Evolutionary conservation across 2,329 filamentous ascomycete genomes (phyloP), one percentile per base, ranked within the genome.

Genomic region (Didymellaceae sp.): DNA sequence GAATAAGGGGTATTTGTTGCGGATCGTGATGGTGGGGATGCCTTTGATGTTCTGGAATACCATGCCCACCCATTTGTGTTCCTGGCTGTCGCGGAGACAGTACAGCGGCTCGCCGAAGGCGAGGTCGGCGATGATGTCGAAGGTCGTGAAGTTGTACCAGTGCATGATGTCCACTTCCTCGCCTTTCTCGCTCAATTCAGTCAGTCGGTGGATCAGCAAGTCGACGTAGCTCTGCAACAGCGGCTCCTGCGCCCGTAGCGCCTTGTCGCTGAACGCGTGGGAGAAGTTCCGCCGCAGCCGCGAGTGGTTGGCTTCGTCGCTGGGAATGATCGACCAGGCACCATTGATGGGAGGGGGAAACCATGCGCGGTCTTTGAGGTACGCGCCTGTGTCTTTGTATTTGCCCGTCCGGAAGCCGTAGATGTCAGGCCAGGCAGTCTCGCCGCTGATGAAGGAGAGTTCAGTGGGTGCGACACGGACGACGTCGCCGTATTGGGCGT

Each of bases 351-450:
- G 66, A 8, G 34, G 45, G 4, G 65, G 49, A 32, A 67, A 75
- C 71, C 72, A 75, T 1, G 58, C 57, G 0, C 48, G 60, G 39
- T 77, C 69, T 45, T 77, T 78, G 6, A 68, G 55, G 39, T 72
- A 72, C 16, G 70, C 52, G 13, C 56, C 45, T 1, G 69, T 66
- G 49, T 70, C 65, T 63, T 73, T 61, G 49, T 56, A 49, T 58
- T 73, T 74, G 17, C 73, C 72, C 0, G 54, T 68, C 5, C 66
- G 64, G 55, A 70, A 70, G 10, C 75, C 75, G 53, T 77, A 78
- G 26, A 78, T 75, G 21, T 78, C 76, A 39, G 68, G 67, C 70
- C 73, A 78, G 2, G 75, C 74, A 1, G 70, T 73, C 1, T 77
- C 74, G n/a, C 62, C 72, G 3, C 72, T 70, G 42, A 68, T 77